Evolutionary conservation across 2,329 filamentous ascomycete species (phyloP).

Genomic region (Chrysoporthe deuterocubensis): DNA sequence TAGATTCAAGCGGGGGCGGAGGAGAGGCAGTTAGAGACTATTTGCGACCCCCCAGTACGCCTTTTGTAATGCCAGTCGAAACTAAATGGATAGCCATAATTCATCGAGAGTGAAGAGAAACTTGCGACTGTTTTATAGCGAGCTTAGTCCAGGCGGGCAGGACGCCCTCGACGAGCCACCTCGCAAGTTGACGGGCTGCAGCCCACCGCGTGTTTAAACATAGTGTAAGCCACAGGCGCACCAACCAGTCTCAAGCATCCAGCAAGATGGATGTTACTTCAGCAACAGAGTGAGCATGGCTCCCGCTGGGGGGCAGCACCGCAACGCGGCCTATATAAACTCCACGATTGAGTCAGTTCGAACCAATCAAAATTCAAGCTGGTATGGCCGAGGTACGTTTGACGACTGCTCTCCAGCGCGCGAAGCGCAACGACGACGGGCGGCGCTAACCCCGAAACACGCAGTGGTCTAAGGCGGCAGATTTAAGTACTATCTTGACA

Average conservation of each 20-base stretch:
- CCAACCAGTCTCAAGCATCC: too few species aligned
- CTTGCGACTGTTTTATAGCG: not conserved
- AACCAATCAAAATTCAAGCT: constrained; percentile 25
- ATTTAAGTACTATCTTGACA: constrained; percentile 16
- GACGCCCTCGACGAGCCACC: not conserved
- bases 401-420: constrained; percentile 3
- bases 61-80: not conserved
- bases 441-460: constrained; percentile 14
- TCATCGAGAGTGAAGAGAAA: not conserved
- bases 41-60: not conserved
- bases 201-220: too few species aligned
- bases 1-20: not conserved
- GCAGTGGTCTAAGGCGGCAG: constrained; percentile 27
- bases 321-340: not conserved
- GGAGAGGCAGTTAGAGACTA: not conserved
- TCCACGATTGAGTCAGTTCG: not conserved
- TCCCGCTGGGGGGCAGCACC: too few species aligned
- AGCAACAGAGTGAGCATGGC: too few species aligned
- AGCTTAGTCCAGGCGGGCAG: not conserved
- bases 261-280: too few species aligned
- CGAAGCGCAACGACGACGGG: not conserved
- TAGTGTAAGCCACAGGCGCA: too few species aligned
- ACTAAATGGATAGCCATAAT: not conserved
- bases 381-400: constrained; percentile 28
- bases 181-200: not conserved